These are phyloP conservation scores for Ophiostoma perfectum DNA, from an alignment of 2,329 filamentous ascomycete genomes.

Conservation along the genomic window DNA sequence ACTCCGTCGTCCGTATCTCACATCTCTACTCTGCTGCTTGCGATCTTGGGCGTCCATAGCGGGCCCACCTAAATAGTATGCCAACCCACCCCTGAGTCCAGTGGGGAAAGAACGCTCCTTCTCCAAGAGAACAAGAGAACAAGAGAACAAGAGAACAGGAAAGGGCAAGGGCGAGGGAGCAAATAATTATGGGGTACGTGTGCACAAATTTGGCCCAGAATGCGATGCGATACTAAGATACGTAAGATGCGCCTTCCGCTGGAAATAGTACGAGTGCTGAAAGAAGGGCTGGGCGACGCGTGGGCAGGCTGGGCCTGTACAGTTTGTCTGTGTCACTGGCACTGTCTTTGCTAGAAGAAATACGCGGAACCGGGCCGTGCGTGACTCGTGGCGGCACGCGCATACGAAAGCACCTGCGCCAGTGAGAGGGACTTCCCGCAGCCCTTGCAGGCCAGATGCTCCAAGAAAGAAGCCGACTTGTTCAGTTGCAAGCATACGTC, in stretches of 20 bases:
- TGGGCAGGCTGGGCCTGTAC: neutral
- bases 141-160: slow-evolving; percentile 5
- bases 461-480: neutral
- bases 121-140: slow-evolving; percentile 6
- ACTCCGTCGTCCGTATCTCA: too few species aligned
- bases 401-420: neutral
- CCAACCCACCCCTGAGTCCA: slow-evolving; percentile 10
- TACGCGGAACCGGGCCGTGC: neutral
- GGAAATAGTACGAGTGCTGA: neutral
- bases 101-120: slow-evolving; percentile 10
- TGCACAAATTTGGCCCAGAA: neutral
- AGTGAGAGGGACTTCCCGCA: neutral
- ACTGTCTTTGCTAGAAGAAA: neutral
- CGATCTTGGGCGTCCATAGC: neutral
- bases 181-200: neutral
- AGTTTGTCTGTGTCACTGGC: neutral
- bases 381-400: neutral
- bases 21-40: too few species aligned
- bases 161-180: neutral
- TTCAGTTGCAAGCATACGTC: neutral
- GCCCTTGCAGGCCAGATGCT: neutral
- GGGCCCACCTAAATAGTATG: neutral
- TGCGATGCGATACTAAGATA: neutral
- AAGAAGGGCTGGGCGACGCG: neutral
- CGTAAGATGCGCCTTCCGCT: slow-evolving; percentile 1